Evolutionary conservation across 306 rosid genomes (phyloP).

Genomic region (Luffa aegyptiaca): DNA sequence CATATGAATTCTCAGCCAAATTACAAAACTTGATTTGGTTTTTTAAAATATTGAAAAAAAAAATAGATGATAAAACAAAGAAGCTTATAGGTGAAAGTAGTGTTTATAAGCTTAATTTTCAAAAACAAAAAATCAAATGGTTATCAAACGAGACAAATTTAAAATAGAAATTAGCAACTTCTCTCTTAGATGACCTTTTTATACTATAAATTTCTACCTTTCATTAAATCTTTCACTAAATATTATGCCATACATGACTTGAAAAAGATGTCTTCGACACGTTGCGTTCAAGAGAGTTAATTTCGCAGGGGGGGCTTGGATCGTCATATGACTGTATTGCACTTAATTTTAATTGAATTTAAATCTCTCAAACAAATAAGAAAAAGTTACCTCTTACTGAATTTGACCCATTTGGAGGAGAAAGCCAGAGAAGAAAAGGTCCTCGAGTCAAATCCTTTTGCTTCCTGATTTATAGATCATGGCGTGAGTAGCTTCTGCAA

Average conservation of each 20-base stretch:
- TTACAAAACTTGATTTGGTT: too few relatives aligned
- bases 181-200: too few relatives aligned
- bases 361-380: background rate
- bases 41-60: too few relatives aligned
- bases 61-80: too few relatives aligned
- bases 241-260: background rate
- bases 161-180: too few relatives aligned
- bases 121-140: too few relatives aligned
- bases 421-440: background rate
- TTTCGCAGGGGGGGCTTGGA: background rate
- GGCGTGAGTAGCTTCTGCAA: background rate
- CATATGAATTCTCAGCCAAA: too few relatives aligned
- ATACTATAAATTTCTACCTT: too few relatives aligned
- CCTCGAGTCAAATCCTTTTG: background rate
- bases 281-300: background rate
- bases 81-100: too few relatives aligned
- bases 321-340: background rate
- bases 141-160: too few relatives aligned
- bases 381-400: background rate
- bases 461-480: background rate
- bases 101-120: too few relatives aligned
- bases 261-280: background rate
- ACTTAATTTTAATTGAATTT: background rate
- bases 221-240: too few relatives aligned
- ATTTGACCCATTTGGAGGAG: background rate